phyloP scores from a whole-genome alignment of 2,329 filamentous ascomycete genomes.

The Aureobasidium melanogenum region DNA sequence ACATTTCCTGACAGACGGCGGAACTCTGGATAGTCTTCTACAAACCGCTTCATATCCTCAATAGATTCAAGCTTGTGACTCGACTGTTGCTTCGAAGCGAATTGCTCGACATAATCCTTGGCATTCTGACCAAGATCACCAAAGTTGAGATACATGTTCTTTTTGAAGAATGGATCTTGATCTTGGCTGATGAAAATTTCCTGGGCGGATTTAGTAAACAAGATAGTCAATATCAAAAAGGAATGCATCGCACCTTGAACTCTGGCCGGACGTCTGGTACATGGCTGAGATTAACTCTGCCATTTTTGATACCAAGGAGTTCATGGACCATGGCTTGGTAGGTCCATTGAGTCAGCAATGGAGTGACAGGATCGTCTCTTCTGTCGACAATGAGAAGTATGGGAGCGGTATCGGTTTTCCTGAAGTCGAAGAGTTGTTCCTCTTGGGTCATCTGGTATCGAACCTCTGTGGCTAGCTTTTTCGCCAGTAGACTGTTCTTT shows the following conservation, averaged over 20 bases:
- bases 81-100: conserved; percentile 94
- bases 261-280: conserved; percentile 80
- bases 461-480: conserved; percentile 88
- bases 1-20: conserved; percentile 95
- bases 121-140: conserved; percentile 92
- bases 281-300: conserved; percentile 79
- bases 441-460: conserved; percentile 91
- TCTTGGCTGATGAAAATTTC: conserved; percentile 95
- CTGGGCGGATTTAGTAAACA: conserved; percentile 18
- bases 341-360: conserved; percentile 93
- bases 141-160: conserved; percentile 99
- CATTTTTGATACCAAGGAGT: conserved; percentile 84
- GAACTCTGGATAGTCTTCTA: conserved; percentile 98
- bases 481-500: conserved; percentile 80
- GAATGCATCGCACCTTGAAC: conserved; percentile 45
- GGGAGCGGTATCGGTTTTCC: conserved; percentile 87
- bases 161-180: conserved; percentile 97
- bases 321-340: conserved; percentile 99
- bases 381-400: conserved; percentile 86
- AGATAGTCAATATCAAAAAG: neutral
- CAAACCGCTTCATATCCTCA: conserved; percentile 97
- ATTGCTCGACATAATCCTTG: conserved; percentile 98
- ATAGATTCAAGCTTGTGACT: conserved; percentile 96
- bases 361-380: conserved; percentile 89
- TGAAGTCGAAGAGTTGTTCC: conserved; percentile 92